A percentile compares a stretch with the other conserved stretches of the same genome.
Conservation (phyloP, 306 rosid genomes). For the Quillaja saponaria region DNA sequence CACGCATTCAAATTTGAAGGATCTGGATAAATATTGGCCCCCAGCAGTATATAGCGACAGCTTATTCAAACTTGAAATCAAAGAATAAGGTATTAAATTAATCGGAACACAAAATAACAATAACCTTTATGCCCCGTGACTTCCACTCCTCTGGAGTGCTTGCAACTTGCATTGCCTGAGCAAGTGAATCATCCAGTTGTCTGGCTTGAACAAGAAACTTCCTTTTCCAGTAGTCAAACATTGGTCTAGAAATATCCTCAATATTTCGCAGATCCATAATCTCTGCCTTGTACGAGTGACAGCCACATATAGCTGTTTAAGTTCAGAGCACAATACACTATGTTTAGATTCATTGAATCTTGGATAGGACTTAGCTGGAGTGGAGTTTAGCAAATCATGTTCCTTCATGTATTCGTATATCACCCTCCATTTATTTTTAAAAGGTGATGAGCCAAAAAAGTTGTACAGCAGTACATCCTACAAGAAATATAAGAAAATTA, state of each 20-base stretch:
- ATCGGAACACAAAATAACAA: not conserved
- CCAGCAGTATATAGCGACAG: not conserved
- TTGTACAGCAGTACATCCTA: conserved; percentile 77
- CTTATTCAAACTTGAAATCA: not conserved
- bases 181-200: conserved; percentile 67
- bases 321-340: conserved; percentile 67
- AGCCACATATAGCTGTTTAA: conserved; percentile 73
- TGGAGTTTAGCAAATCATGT: conserved; percentile 49
- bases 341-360: conserved; percentile 56
- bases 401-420: conserved; percentile 64
- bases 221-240: conserved; percentile 73
- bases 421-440: conserved; percentile 69
- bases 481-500: not conserved
- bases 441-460: conserved; percentile 67
- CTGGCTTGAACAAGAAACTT: conserved; percentile 63
- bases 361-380: conserved; percentile 28
- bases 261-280: conserved; percentile 68
- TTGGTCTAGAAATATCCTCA: conserved; percentile 41
- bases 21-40: not conserved
- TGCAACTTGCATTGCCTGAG: conserved; percentile 72
- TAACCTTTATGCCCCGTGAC: conserved; percentile 71
- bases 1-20: too few species aligned
- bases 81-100: not conserved
- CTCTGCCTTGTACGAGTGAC: conserved; percentile 78
- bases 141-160: conserved; percentile 80